Percentiles rank a stretch among this genome's conserved stretches.
These are phyloP conservation scores for Actinomucor elegans DNA, from an alignment of 371 early-diverging fungal genomes.

Conservation along the genomic window DNA sequence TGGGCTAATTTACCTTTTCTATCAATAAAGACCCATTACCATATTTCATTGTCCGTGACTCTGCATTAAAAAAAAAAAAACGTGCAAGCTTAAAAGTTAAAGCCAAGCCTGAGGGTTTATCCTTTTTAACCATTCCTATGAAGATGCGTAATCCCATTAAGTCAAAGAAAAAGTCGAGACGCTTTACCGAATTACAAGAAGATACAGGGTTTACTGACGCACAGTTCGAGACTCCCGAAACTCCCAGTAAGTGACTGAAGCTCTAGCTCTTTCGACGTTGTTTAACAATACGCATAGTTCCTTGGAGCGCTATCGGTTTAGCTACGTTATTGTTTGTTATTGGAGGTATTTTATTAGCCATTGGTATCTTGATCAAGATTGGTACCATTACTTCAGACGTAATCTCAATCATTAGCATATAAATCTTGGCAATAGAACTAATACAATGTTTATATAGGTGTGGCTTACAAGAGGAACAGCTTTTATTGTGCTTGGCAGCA, in stretches of 20 bases:
- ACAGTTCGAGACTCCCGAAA: constrained; percentile 50
- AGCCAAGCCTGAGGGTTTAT: too few relatives aligned
- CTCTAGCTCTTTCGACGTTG: background rate
- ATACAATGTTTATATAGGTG: constrained; percentile 15
- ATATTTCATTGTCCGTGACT: too few relatives aligned
- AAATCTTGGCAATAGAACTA: too few relatives aligned
- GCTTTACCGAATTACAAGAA: constrained; percentile 42
- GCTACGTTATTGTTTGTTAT: constrained; percentile 49
- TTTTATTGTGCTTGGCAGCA: constrained; percentile 42
- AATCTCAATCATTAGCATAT: too few relatives aligned
- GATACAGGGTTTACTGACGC: constrained; percentile 53
- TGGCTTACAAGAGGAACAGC: constrained; percentile 65
- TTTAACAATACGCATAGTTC: constrained; percentile 42
- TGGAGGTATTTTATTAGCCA: constrained; percentile 52
- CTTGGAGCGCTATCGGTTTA: constrained; percentile 67
- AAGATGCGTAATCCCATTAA: constrained; percentile 47
- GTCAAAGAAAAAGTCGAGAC: constrained; percentile 27
- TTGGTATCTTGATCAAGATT: constrained; percentile 61
- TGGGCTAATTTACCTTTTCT: too few relatives aligned
- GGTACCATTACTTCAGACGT: constrained; percentile 48
- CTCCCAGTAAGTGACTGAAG: constrained; percentile 37
- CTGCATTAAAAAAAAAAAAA: too few relatives aligned
- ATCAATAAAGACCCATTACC: too few relatives aligned
- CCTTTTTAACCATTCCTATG: too few relatives aligned
- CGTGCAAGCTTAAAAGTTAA: too few relatives aligned